Percentiles rank a stretch among this genome's conserved stretches.
These are phyloP conservation scores for Backusella australiensis DNA, from an alignment of 192 early-diverging fungal species.

Conservation along the genomic window DNA sequence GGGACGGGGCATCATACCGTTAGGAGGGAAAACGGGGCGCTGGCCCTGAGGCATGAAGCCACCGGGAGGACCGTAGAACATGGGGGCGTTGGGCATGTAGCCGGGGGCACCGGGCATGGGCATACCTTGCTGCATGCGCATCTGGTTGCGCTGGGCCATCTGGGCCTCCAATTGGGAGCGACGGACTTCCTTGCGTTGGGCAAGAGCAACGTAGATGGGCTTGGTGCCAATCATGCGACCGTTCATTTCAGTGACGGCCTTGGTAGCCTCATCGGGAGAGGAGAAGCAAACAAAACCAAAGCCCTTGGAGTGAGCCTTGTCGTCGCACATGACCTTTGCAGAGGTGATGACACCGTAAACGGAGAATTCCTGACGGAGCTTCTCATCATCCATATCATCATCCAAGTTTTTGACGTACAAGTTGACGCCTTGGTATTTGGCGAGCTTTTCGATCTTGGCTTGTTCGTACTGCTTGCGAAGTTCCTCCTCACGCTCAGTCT, in stretches of 20 bases:
- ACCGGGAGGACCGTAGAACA: slow-evolving; percentile 34
- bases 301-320: slow-evolving; percentile 83
- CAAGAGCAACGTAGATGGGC: slow-evolving; percentile 89
- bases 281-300: slow-evolving; percentile 99
- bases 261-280: slow-evolving; percentile 95
- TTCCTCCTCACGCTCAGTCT: slow-evolving; percentile 96
- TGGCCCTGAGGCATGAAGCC: slow-evolving; percentile 36
- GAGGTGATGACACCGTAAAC: slow-evolving; percentile 95
- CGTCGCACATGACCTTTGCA: slow-evolving; percentile 97
- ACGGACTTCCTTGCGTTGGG: slow-evolving; percentile 87
- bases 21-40: slow-evolving; percentile 45
- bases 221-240: slow-evolving; percentile 77
- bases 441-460: slow-evolving; percentile 92
- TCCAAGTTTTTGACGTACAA: slow-evolving; percentile 99
- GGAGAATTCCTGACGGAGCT: slow-evolving; percentile 94
- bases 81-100: slow-evolving; percentile 46
- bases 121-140: slow-evolving; percentile 52
- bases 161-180: slow-evolving; percentile 85
- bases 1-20: slow-evolving; percentile 37
- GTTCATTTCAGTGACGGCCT: slow-evolving; percentile 98
- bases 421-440: slow-evolving; percentile 99
- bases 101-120: slow-evolving; percentile 42
- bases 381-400: slow-evolving; percentile 94
- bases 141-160: slow-evolving; percentile 30
- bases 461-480: slow-evolving; percentile 94